Evolutionary conservation across 139 green algal species (phyloP), one percentile per base, ranked within the genome.

Genomic region (Tetradesmus obliquus): DNA sequence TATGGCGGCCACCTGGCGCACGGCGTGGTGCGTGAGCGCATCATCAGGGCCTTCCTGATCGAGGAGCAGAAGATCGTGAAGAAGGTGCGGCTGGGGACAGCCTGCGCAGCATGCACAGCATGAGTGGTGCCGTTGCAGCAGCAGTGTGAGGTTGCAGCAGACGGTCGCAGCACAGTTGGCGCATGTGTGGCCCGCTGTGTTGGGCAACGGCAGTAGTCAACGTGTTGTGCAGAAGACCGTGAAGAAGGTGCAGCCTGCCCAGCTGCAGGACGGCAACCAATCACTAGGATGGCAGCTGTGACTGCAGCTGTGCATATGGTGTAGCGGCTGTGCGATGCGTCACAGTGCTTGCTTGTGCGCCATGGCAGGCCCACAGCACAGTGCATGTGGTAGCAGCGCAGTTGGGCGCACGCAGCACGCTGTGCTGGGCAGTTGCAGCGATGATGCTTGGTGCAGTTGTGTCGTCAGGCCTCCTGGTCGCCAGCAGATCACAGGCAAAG

Each of bases 11-110:
- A 96, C 94, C 96, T 99, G 55, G 96, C 94, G 79, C 95, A 97
- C 91, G 92, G 89, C 74, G 96, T 98, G 8, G 98, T 99, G 22
- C 94, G 94, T 79, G 97, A 99, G 94, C 94, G 97, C 57, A 99
- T 99, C 93, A 94, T 99, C 55, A 92, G 98, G 45, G 98, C 98
- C 55, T 99, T 99, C 95, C 95, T 99, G 71, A 97, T 99, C 22
- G 98, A 99, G 96, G 98, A 99, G 97, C 98, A 99, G 96, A 99
- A 99, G 97, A 99, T 99, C 91, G 98, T 99, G 17, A 99, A 99
- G 97, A 99, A 99, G 97, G 98, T 99, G 93, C n/a, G 92, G 24
- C 32, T 45, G 32, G 32, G 32, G 32, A 45, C 32, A 45, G 32
- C 32, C 32, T 45, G 32, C 32, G 32, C 32, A 45, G 32, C 80